Evolutionary conservation across 83 land plant genomes (phyloP).

Genomic region (Picea mariana): DNA sequence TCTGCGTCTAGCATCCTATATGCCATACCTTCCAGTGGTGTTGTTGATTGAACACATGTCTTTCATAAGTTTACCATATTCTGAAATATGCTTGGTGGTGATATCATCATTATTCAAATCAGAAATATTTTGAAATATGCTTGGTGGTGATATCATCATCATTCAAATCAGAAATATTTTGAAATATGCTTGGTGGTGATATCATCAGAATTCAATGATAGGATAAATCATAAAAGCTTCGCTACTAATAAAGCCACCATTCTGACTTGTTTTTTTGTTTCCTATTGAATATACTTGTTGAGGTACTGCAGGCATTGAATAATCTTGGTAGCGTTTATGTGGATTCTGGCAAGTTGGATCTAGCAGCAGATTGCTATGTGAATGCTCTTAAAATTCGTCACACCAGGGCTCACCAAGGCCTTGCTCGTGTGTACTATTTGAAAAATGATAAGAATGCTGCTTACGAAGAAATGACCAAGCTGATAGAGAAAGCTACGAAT

Average conservation of each 20-base stretch:
- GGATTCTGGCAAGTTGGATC: conserved; percentile 79
- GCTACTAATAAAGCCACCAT: not conserved
- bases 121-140: too few relatives aligned
- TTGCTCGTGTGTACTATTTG: conserved; percentile 90
- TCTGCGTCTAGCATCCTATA: too few relatives aligned
- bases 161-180: not conserved
- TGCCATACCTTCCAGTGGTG: too few relatives aligned
- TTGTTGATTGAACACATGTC: too few relatives aligned
- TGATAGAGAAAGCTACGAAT: conserved; percentile 90
- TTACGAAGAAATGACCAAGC: conserved; percentile 94
- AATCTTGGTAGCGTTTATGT: conserved; percentile 99
- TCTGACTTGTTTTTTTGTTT: not conserved
- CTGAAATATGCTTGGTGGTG: too few relatives aligned
- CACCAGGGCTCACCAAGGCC: conserved; percentile 98
- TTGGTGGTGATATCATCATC: not conserved
- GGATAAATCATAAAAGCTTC: not conserved
- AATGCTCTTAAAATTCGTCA: conserved; percentile 98
- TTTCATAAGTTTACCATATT: too few relatives aligned
- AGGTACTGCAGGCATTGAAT: conserved; percentile 79
- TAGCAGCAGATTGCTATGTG: conserved; percentile 92
- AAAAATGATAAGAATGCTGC: conserved; percentile 81
- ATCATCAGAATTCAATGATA: not conserved
- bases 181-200: not conserved
- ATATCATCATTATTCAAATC: too few relatives aligned
- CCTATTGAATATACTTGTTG: not conserved